Percentiles rank a stretch among this genome's conserved stretches.
Conservation (phyloP, 345 rosid species). For the Barbarea vulgaris region DNA sequence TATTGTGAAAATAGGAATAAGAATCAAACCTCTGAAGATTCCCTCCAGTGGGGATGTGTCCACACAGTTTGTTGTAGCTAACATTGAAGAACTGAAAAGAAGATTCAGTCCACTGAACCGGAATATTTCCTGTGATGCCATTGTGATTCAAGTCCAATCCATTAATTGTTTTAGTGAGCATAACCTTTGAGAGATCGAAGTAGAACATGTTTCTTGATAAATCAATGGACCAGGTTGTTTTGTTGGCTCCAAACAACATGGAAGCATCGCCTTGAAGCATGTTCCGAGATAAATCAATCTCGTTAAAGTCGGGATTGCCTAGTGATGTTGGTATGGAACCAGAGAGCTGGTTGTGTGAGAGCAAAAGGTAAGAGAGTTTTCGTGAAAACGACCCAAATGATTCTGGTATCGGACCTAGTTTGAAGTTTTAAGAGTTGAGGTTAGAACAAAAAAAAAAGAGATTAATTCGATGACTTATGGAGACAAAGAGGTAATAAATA, state of each 20-base stretch:
- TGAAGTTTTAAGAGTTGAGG: neutral
- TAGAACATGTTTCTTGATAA: slow-evolving; percentile 62
- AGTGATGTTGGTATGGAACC: slow-evolving; percentile 62
- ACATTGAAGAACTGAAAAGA: slow-evolving; percentile 52
- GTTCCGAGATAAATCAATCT: neutral
- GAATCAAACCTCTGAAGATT: slow-evolving; percentile 57
- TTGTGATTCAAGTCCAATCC: slow-evolving; percentile 64
- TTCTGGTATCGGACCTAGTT: slow-evolving; percentile 55
- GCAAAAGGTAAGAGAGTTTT: slow-evolving; percentile 36
- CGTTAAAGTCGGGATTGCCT: neutral
- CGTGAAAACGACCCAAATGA: slow-evolving; percentile 54
- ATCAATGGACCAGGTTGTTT: slow-evolving; percentile 45
- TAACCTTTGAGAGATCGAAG: slow-evolving; percentile 58
- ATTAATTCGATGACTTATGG: neutral
- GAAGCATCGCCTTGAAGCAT: slow-evolving; percentile 61
- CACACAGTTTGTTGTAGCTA: slow-evolving; percentile 75
- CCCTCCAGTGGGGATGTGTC: slow-evolving; percentile 66
- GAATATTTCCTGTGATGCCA: slow-evolving; percentile 58
- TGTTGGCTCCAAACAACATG: slow-evolving; percentile 58
- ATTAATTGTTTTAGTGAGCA: slow-evolving; percentile 40
- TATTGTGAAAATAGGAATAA: slow-evolving; percentile 56
- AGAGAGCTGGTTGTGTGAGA: slow-evolving; percentile 70
- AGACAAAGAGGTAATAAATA: neutral
- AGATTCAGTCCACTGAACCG: slow-evolving; percentile 42
- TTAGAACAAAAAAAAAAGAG: neutral